Conservation (phyloP, 805 yeast genomes). For the Blastobotrys americana region DNA sequence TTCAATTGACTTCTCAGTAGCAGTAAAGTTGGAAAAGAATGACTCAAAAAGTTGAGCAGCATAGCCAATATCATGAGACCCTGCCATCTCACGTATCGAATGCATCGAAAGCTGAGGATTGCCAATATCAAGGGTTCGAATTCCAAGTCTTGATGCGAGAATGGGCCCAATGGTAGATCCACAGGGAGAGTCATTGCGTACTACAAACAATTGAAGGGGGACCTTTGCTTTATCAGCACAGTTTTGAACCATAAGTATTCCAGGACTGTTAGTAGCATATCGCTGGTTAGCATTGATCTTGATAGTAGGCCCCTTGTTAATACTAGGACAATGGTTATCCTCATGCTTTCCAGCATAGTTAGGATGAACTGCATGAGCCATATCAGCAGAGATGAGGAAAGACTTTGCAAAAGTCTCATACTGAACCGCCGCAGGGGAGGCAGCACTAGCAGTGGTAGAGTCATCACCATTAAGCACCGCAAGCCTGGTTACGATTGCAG, state of each 20-base stretch:
- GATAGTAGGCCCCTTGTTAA: slow-evolving; percentile 88
- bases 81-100: slow-evolving; percentile 87
- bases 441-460: slow-evolving; percentile 25
- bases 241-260: slow-evolving; percentile 68
- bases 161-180: slow-evolving; percentile 97
- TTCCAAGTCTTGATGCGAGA: slow-evolving; percentile 77
- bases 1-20: slow-evolving; percentile 16
- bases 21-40: slow-evolving; percentile 42
- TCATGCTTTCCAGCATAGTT: slow-evolving; percentile 77
- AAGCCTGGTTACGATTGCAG: slow-evolving; percentile 66
- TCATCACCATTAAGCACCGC: slow-evolving; percentile 39
- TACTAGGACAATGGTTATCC: slow-evolving; percentile 63
- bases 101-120: slow-evolving; percentile 93
- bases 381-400: slow-evolving; percentile 85
- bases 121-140: slow-evolving; percentile 83
- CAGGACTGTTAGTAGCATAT: slow-evolving; percentile 89
- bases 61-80: slow-evolving; percentile 60
- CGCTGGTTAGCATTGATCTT: slow-evolving; percentile 93
- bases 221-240: slow-evolving; percentile 59
- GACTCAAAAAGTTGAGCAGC: slow-evolving; percentile 55
- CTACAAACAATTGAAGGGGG: slow-evolving; percentile 92
- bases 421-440: slow-evolving; percentile 7
- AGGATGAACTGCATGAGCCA: slow-evolving; percentile 97
- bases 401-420: slow-evolving; percentile 44
- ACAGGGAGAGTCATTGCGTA: slow-evolving; percentile 85